Evolutionary conservation across 305 asterid species (phyloP).

Genomic region (Fraxinus sp.): DNA sequence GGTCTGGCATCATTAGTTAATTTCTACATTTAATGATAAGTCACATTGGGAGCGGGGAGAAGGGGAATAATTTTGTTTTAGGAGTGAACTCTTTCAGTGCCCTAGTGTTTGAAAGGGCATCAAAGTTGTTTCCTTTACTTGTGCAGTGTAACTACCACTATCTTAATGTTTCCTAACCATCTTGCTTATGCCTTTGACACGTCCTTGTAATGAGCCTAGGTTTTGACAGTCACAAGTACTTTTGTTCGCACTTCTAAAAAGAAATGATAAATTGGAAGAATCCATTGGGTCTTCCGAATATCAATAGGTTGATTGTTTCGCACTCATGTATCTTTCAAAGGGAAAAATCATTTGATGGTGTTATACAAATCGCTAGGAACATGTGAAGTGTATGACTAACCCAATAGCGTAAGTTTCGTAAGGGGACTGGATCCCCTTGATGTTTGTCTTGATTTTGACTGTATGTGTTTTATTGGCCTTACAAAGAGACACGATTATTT

Average conservation of each 20-base stretch:
- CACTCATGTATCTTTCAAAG: no score
- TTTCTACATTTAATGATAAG: neutral
- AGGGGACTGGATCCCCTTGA: neutral
- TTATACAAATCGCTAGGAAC: no score
- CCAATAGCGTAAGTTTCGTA: no score
- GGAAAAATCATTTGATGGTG: no score
- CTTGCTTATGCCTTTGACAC: neutral
- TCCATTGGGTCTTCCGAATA: no score
- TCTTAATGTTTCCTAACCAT: neutral
- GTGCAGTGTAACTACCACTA: neutral
- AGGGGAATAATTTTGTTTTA: neutral
- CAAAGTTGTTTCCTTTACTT: neutral
- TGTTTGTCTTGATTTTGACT: neutral
- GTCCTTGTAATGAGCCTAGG: neutral
- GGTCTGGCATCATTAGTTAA: constrained; percentile 38
- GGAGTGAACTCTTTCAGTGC: neutral
- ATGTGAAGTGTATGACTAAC: no score
- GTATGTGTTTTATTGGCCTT: neutral
- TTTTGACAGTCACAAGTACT: neutral
- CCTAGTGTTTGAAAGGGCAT: neutral
- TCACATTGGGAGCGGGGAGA: neutral
- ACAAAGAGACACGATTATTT: neutral
- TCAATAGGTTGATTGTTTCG: no score
- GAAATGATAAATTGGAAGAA: no score
- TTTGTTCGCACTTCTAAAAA: neutral